These are phyloP conservation scores for Paralagenidium karlingii DNA, from an alignment of 352 stramenopile species.

Conservation along the genomic window DNA sequence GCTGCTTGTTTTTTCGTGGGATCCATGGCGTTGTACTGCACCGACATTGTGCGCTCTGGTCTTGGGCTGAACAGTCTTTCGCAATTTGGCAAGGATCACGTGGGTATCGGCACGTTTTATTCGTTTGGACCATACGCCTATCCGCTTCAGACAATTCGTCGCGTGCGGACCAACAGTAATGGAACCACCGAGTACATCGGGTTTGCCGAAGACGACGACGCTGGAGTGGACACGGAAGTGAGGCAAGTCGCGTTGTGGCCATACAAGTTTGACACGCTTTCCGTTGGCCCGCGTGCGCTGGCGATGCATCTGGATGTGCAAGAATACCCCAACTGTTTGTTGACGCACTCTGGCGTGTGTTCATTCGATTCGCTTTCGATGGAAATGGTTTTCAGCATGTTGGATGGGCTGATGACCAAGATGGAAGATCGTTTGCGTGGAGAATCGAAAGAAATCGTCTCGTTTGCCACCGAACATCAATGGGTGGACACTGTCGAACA, in stretches of 20 bases:
- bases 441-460: too few species aligned
- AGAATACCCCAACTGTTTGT: conserved; percentile 3
- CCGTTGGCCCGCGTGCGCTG: conserved; percentile 4
- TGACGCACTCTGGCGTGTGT: conserved; percentile 3
- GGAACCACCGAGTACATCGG: not conserved
- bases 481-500: too few species aligned
- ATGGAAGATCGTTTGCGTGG: conserved; percentile 1
- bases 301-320: conserved; percentile 3
- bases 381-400: conserved; percentile 4
- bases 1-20: conserved; percentile 21
- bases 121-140: conserved; percentile 18
- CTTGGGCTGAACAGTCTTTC: conserved; percentile 1
- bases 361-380: not conserved
- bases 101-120: conserved; percentile 1
- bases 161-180: not conserved
- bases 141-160: conserved; percentile 19
- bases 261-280: conserved; percentile 12
- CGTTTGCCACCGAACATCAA: too few species aligned
- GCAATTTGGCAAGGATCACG: not conserved
- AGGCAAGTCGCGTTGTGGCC: not conserved
- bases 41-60: conserved; percentile 11
- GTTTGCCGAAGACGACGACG: not conserved
- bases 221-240: too few species aligned
- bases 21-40: conserved; percentile 17
- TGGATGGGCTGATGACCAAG: conserved; percentile 3